Evolutionary conservation across 306 rosid species (phyloP).

Genomic region (Cicer pinnatifidum): DNA sequence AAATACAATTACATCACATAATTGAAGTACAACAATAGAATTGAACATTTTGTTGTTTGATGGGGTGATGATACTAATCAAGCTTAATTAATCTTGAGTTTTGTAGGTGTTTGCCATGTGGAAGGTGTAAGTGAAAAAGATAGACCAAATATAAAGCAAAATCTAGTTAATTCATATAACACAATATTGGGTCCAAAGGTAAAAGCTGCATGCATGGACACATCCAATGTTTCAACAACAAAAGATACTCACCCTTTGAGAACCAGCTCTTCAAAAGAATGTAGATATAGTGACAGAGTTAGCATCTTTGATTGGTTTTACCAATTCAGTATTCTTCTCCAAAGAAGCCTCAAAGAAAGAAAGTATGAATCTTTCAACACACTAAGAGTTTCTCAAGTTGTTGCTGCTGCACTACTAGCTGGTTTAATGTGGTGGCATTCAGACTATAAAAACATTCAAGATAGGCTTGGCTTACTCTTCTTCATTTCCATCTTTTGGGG

Average conservation of each 20-base stretch:
- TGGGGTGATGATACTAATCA: slow-evolving; percentile 25
- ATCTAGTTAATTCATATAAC: slow-evolving; percentile 72
- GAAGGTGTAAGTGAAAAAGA: slow-evolving; percentile 63
- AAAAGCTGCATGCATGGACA: slow-evolving; percentile 63
- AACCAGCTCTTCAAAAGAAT: slow-evolving; percentile 43
- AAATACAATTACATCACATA: slow-evolving; percentile 10
- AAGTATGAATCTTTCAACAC: slow-evolving; percentile 81
- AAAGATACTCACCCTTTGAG: slow-evolving; percentile 41
- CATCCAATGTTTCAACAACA: slow-evolving; percentile 40
- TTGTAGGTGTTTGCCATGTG: slow-evolving; percentile 75
- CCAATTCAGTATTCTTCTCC: slow-evolving; percentile 70
- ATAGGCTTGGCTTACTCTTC: slow-evolving; percentile 88
- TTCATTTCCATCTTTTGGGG: slow-evolving; percentile 96
- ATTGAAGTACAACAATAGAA: slow-evolving; percentile 33
- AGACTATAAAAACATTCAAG: slow-evolving; percentile 66
- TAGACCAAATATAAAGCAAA: slow-evolving; percentile 68
- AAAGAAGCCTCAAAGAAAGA: slow-evolving; percentile 87
- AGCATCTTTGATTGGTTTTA: slow-evolving; percentile 64
- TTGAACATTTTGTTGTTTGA: slow-evolving; percentile 13
- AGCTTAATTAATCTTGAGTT: slow-evolving; percentile 33
- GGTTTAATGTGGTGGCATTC: slow-evolving; percentile 99
- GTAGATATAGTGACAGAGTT: slow-evolving; percentile 33
- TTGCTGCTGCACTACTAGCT: slow-evolving; percentile 69
- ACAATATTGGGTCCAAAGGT: slow-evolving; percentile 73
- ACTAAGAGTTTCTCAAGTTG: slow-evolving; percentile 73